Percentiles rank a stretch among this genome's conserved stretches.
phyloP scores from a whole-genome alignment of 441 rosid genomes.

The Corymbia citriodora region DNA sequence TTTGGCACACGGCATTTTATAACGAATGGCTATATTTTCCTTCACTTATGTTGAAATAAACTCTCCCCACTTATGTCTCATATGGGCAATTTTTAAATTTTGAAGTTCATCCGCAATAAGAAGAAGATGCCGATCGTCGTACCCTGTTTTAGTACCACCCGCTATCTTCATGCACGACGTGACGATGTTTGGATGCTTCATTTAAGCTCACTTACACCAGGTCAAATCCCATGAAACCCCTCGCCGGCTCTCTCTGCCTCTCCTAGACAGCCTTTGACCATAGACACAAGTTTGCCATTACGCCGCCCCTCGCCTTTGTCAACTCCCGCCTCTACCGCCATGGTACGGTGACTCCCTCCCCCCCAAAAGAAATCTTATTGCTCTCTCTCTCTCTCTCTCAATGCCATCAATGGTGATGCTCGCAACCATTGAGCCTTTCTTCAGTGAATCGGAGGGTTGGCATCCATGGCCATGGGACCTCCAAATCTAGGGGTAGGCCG shows the following conservation, averaged over 20 bases:
- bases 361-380: neutral
- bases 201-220: neutral
- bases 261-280: neutral
- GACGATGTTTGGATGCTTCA: neutral
- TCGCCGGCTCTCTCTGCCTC: too few relatives aligned
- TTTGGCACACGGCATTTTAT: neutral
- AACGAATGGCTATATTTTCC: neutral
- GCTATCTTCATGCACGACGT: too few relatives aligned
- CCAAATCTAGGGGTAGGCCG: fast-evolving
- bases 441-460: neutral
- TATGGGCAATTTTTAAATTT: neutral
- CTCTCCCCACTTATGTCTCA: neutral
- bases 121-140: neutral
- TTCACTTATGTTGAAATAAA: neutral
- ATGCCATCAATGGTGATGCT: neutral
- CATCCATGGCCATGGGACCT: neutral
- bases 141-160: neutral
- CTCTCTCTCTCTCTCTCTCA: neutral
- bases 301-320: neutral
- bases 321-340: neutral
- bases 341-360: neutral
- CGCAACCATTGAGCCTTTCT: neutral
- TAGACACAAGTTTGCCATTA: neutral
- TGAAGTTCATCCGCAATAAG: neutral
- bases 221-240: neutral